These are phyloP conservation scores for Neurospora sp. DNA, from an alignment of 495 filamentous ascomycete genomes.

Conservation along the genomic window DNA sequence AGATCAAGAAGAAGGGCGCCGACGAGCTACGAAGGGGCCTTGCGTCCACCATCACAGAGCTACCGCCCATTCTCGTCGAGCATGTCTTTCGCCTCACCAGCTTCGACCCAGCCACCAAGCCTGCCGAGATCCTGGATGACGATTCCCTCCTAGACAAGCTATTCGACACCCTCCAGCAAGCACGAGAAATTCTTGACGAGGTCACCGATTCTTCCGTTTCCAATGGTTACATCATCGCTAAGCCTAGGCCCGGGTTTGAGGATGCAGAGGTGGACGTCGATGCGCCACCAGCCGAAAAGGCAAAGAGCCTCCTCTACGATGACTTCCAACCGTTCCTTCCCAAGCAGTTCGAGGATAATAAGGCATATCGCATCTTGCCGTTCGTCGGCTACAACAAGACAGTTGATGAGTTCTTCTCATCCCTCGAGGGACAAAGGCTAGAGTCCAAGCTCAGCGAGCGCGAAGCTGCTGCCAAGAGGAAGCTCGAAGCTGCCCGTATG, in stretches of 20 bases:
- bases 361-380: conserved; percentile 52
- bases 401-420: conserved; percentile 94
- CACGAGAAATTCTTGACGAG: conserved; percentile 48
- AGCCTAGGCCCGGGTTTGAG: conserved; percentile 28
- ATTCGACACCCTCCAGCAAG: conserved; percentile 54
- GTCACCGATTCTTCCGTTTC: conserved; percentile 48
- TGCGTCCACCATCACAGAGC: conserved; percentile 72
- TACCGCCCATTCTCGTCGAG: conserved; percentile 76
- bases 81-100: conserved; percentile 61
- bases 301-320: conserved; percentile 60
- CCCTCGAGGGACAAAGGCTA: conserved; percentile 85
- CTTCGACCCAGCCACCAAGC: conserved; percentile 55
- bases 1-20: conserved; percentile 61
- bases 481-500: conserved; percentile 66
- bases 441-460: conserved; percentile 72
- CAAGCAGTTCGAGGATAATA: conserved; percentile 63
- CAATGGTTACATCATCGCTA: conserved; percentile 85
- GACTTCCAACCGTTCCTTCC: conserved; percentile 94
- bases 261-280: neutral
- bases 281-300: conserved; percentile 18
- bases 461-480: conserved; percentile 69
- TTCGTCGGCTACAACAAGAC: conserved; percentile 84
- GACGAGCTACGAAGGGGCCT: conserved; percentile 70
- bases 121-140: conserved; percentile 57
- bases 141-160: conserved; percentile 54